Base-by-base conservation (phyloP, 495 filamentous ascomycete species). In the Sordaria brevicollis region DNA sequence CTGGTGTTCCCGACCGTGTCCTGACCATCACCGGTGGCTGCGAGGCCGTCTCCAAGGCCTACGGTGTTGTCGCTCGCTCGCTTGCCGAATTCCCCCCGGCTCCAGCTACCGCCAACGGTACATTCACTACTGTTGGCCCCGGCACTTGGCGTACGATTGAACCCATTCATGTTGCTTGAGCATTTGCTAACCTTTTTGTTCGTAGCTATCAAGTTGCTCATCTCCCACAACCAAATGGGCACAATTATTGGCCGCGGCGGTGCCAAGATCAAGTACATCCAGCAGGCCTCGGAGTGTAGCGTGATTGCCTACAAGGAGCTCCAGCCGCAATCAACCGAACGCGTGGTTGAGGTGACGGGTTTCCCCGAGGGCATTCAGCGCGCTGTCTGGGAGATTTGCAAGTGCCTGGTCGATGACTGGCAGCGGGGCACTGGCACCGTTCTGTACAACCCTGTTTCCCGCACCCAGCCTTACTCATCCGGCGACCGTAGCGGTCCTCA, bases 301-400 rank as follows among this genome's bases (percentile, higher is more conserved):
- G 98, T 99, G 95, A 93, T 98, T 36, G 95, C 95, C 65, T 94
- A 97, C 79, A 99, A 99, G 83, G 95, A 99, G 77, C 98, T 99
- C 95, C 89, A 98, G 36, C 95, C 95, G 33, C 95, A 98, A 79
- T 99, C 95, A 13, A 99, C 95, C n/a, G 95, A 99, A 82, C 91
- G 95, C 65, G 92, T 99, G 73, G 96, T 99, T 68, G 96, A 98
- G 78, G 91, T 99, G 66, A 91, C 94, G 78, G 95, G 95, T 74
- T 93, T 89, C 7, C 92, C 95, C 35, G 93, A 95, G 37, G 93
- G 95, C 62, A 94, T 99, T 75, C 92, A 97, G 79, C 92, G 93
- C 81, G 96, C 95, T 67, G 84, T 95, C 49, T 98, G 95, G 96
- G 95, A 99, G 78, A 99, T 99, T 72, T 94, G 93, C 81, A 99